Percentiles rank a stretch among this genome's conserved stretches.
These are phyloP conservation scores for Thamnidium elegans DNA, from an alignment of 192 early-diverging fungal genomes.

Conservation along the genomic window DNA sequence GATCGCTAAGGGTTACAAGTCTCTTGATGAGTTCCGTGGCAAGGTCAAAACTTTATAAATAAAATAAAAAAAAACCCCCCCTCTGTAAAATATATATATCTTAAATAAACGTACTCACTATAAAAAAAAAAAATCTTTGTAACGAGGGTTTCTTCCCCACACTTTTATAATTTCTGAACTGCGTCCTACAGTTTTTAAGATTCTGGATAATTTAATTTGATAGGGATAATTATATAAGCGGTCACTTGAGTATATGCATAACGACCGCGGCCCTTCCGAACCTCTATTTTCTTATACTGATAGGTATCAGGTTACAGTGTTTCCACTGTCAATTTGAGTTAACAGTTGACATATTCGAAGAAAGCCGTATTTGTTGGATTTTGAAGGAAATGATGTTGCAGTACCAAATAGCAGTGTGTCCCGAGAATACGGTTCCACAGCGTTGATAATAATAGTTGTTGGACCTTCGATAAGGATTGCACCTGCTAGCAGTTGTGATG, in stretches of 20 bases:
- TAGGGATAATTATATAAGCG: too few relatives aligned
- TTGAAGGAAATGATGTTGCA: not conserved
- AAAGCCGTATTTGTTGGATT: conserved; percentile 1
- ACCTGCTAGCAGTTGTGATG: conserved; percentile 17
- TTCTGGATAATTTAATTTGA: too few relatives aligned
- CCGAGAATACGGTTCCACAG: conserved; percentile 10
- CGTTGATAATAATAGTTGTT: conserved; percentile 13
- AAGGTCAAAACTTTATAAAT: conserved; percentile 39
- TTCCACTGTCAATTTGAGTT: too few relatives aligned
- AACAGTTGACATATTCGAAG: not conserved
- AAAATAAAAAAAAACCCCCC: conserved; percentile 2
- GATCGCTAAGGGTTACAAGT: conserved; percentile 28
- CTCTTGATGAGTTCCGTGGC: conserved; percentile 36
- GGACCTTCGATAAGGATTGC: conserved; percentile 5
- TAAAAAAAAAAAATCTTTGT: too few relatives aligned
- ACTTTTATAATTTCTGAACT: too few relatives aligned
- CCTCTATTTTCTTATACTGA: too few relatives aligned
- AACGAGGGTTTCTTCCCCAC: too few relatives aligned
- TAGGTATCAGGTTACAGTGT: too few relatives aligned
- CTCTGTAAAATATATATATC: not conserved
- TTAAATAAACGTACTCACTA: too few relatives aligned
- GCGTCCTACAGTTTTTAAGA: too few relatives aligned
- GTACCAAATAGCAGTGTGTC: not conserved
- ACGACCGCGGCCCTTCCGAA: too few relatives aligned
- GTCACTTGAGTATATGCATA: too few relatives aligned